phyloP scores from a whole-genome alignment of 1,139 yeast genomes.

The Nakaseomyces kungkrabaensis region DNA sequence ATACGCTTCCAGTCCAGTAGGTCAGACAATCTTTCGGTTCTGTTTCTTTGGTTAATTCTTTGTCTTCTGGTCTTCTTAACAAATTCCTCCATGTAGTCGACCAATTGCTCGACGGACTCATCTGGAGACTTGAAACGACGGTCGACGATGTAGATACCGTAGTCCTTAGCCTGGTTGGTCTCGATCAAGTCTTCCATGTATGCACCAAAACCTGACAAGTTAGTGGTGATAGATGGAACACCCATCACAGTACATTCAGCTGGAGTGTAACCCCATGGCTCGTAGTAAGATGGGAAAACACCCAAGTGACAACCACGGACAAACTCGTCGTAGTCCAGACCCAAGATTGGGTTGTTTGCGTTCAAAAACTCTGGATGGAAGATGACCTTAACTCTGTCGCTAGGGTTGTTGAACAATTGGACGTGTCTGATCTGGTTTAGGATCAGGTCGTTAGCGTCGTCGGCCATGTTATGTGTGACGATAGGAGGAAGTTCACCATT shows the following conservation, averaged over 20 bases:
- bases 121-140: slow-evolving; percentile 89
- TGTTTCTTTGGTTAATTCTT: slow-evolving; percentile 93
- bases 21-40: slow-evolving; percentile 90
- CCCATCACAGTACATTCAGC: slow-evolving; percentile 99
- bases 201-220: slow-evolving; percentile 94
- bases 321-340: slow-evolving; percentile 92
- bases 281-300: slow-evolving; percentile 96
- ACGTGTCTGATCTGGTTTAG: slow-evolving; percentile 88
- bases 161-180: slow-evolving; percentile 67
- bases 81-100: slow-evolving; percentile 84
- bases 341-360: slow-evolving; percentile 87
- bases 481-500: slow-evolving; percentile 85
- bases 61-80: slow-evolving; percentile 87
- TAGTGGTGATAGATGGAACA: slow-evolving; percentile 95
- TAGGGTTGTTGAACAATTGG: slow-evolving; percentile 78
- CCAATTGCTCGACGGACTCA: slow-evolving; percentile 85
- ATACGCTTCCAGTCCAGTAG: slow-evolving; percentile 94
- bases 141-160: slow-evolving; percentile 94
- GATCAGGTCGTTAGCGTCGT: slow-evolving; percentile 85
- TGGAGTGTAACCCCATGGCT: slow-evolving; percentile 99
- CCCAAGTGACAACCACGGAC: slow-evolving; percentile 98
- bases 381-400: slow-evolving; percentile 86
- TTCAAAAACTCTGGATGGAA: slow-evolving; percentile 97
- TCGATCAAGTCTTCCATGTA: slow-evolving; percentile 98
- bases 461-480: slow-evolving; percentile 96